Conservation (phyloP, 2,329 filamentous ascomycete species). For the Pseudogymnoascus destructans region DNA sequence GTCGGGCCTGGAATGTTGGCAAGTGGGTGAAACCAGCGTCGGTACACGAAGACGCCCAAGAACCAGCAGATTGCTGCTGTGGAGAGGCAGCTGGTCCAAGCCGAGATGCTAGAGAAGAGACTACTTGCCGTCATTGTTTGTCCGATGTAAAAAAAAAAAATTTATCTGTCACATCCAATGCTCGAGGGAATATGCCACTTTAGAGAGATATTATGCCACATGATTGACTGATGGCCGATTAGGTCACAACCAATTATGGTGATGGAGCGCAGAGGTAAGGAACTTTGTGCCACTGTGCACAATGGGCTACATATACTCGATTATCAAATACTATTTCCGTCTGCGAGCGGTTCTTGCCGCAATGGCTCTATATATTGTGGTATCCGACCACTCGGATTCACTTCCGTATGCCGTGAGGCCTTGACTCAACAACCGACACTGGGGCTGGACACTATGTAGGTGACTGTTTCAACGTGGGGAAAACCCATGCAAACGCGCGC, state of each 20-base stretch:
- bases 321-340: neutral
- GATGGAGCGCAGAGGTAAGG: neutral
- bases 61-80: neutral
- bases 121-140: too few relatives aligned
- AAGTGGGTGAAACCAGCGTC: conserved; percentile 21
- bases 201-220: too few relatives aligned
- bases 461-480: neutral
- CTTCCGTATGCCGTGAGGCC: neutral
- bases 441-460: neutral
- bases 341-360: neutral
- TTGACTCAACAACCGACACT: neutral
- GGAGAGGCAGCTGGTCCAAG: neutral
- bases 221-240: too few relatives aligned
- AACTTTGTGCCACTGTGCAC: neutral
- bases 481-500: neutral
- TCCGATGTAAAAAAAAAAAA: neutral
- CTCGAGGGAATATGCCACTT: too few relatives aligned
- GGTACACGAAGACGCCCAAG: conserved; percentile 10
- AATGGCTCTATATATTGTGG: too few relatives aligned
- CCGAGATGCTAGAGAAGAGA: too few relatives aligned
- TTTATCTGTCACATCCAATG: neutral
- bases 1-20: conserved; percentile 23
- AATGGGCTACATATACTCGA: neutral
- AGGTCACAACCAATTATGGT: neutral
- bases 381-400: neutral